Percentiles rank a stretch among this genome's conserved stretches.
phyloP scores from a whole-genome alignment of 495 filamentous ascomycete genomes.

The Peziza echinospora region DNA sequence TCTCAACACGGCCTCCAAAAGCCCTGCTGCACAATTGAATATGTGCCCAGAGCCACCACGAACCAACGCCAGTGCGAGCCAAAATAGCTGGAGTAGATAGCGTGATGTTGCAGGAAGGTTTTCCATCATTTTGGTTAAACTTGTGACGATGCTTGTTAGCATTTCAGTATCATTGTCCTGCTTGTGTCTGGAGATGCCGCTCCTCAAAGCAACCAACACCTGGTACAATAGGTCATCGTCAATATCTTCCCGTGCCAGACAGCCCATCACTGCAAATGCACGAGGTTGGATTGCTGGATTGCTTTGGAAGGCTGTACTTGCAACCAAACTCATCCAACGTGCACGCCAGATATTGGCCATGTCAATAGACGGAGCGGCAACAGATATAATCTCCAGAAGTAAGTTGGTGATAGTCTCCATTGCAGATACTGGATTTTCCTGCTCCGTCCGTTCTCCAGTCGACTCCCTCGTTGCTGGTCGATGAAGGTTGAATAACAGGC shows the following conservation, averaged over 20 bases:
- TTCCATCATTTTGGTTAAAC: slow-evolving; percentile 45
- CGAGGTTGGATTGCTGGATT: slow-evolving; percentile 46
- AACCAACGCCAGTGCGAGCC: slow-evolving; percentile 43
- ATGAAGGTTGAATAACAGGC: slow-evolving; percentile 20
- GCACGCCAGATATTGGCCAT: slow-evolving; percentile 47
- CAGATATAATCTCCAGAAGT: slow-evolving; percentile 36
- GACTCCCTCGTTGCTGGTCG: slow-evolving; percentile 20
- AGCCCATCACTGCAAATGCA: slow-evolving; percentile 48
- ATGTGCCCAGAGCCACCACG: slow-evolving; percentile 28
- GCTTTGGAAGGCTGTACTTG: slow-evolving; percentile 47
- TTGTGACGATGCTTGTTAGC: slow-evolving; percentile 41
- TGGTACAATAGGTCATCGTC: slow-evolving; percentile 49
- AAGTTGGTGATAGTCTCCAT: slow-evolving; percentile 26
- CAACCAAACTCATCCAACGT: slow-evolving; percentile 47
- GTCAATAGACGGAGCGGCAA: slow-evolving; percentile 39
- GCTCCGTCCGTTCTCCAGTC: neutral
- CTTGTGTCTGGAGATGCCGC: slow-evolving; percentile 34
- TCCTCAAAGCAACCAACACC: slow-evolving; percentile 40
- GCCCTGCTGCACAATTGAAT: slow-evolving; percentile 39
- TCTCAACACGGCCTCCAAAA: slow-evolving; percentile 38
- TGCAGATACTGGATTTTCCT: slow-evolving; percentile 6
- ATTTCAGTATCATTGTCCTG: slow-evolving; percentile 40
- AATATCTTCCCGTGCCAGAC: slow-evolving; percentile 41
- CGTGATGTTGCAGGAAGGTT: slow-evolving; percentile 40
- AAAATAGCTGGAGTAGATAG: slow-evolving; percentile 46